Conservation (phyloP, 371 early-diverging fungal species). For the Mortierella sp. region DNA sequence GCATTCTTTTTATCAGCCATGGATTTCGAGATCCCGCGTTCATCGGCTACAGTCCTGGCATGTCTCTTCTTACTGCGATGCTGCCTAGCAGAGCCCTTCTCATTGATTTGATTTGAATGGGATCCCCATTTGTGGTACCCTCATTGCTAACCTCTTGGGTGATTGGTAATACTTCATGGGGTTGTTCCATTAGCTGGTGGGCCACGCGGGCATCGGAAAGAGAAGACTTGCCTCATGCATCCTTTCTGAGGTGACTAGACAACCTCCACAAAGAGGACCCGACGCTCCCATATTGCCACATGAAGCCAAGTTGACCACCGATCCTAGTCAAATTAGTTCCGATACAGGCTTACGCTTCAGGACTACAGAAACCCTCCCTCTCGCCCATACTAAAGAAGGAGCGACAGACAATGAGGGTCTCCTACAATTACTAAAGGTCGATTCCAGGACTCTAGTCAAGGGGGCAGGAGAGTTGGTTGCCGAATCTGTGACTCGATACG, state of each 20-base stretch:
- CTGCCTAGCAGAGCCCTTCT: too few relatives aligned
- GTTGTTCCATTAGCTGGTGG: constrained; percentile 24
- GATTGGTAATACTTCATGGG: neutral
- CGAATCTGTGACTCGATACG: constrained; percentile 30
- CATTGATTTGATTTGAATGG: too few relatives aligned
- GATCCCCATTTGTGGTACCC: too few relatives aligned
- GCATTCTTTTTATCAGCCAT: constrained; percentile 4
- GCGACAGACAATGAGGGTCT: neutral
- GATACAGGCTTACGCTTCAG: constrained; percentile 27
- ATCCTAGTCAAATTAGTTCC: neutral
- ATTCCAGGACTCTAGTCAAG: neutral
- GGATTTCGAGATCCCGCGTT: constrained; percentile 42
- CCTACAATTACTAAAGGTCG: neutral
- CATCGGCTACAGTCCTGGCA: constrained; percentile 35
- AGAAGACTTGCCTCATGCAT: constrained; percentile 40
- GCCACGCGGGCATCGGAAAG: constrained; percentile 51
- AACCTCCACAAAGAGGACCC: too few relatives aligned
- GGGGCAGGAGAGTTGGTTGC: neutral
- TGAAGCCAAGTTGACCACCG: too few relatives aligned
- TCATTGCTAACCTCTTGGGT: neutral
- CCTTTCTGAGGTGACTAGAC: constrained; percentile 14
- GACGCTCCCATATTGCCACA: too few relatives aligned
- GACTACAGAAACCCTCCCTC: constrained; percentile 33
- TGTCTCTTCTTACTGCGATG: neutral
- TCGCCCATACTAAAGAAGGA: neutral